These are phyloP conservation scores for Chytriomyces sp. DNA, from an alignment of 192 early-diverging fungal species.

Conservation along the genomic window DNA sequence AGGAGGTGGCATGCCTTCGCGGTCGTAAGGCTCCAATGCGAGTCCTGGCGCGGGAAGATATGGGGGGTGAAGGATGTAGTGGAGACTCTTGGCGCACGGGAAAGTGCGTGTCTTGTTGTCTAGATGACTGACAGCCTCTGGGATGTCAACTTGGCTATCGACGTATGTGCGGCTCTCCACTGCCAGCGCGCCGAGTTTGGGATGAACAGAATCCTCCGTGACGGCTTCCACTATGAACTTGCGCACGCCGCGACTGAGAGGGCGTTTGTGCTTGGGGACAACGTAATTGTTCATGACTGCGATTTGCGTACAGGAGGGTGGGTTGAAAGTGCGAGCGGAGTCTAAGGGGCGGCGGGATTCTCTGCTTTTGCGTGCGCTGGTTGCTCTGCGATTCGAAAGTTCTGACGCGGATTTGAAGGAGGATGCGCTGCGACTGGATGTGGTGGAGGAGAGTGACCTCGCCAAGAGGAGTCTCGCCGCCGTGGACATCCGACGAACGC, in stretches of 20 bases:
- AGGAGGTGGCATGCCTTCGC: background rate
- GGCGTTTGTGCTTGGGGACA: constrained; percentile 13
- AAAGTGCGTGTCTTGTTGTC: background rate
- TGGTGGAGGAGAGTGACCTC: background rate
- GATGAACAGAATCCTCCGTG: constrained; percentile 14
- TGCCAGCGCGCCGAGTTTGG: constrained; percentile 12
- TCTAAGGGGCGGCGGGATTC: background rate
- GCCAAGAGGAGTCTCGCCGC: constrained; percentile 11
- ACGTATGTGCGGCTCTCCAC: background rate
- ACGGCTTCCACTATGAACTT: constrained; percentile 19
- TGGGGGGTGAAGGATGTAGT: constrained; percentile 28
- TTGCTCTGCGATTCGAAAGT: background rate
- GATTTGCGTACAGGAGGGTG: background rate
- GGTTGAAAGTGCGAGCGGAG: constrained; percentile 17
- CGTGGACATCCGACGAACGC: constrained; percentile 12
- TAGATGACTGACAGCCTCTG: background rate
- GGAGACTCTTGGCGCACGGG: background rate
- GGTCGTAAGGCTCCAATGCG: background rate
- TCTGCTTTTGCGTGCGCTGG: background rate
- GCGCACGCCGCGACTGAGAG: constrained; percentile 10
- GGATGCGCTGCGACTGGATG: background rate
- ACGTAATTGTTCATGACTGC: constrained; percentile 5
- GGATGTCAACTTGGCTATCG: background rate
- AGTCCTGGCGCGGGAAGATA: background rate
- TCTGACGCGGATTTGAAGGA: background rate